phyloP scores from a whole-genome alignment of 345 rosid genomes.

The Odontarrhena argentea region DNA sequence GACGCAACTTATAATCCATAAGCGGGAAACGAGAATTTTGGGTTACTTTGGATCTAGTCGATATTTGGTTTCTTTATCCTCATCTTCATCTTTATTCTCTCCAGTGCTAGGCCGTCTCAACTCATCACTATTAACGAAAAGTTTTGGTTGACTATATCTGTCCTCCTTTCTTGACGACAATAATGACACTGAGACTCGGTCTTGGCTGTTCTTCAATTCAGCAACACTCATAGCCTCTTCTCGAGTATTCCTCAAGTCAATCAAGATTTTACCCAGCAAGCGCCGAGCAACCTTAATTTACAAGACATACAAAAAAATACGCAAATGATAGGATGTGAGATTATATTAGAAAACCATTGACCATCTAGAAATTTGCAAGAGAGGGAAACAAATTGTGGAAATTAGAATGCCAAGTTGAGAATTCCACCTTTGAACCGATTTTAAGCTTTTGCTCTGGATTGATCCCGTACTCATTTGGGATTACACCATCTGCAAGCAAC shows the following conservation, averaged over 20 bases:
- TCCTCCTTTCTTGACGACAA: conserved; percentile 57
- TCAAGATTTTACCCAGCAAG: conserved; percentile 90
- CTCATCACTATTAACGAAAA: conserved; percentile 60
- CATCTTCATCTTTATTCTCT: conserved; percentile 92
- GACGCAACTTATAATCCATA: not conserved
- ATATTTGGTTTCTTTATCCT: conserved; percentile 90
- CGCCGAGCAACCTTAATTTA: conserved; percentile 80
- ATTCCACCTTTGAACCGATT: conserved; percentile 88
- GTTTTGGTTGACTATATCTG: conserved; percentile 54
- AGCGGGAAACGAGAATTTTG: conserved; percentile 2
- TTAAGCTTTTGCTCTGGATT: conserved; percentile 94
- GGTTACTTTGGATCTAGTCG: conserved; percentile 91
- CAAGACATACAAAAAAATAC: not conserved
- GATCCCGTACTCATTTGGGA: conserved; percentile 96
- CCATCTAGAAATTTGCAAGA: not conserved
- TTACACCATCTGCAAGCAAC: conserved; percentile 98
- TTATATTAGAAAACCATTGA: conserved; percentile 2
- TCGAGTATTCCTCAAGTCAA: conserved; percentile 93
- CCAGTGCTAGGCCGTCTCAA: conserved; percentile 62
- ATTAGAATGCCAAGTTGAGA: conserved; percentile 16
- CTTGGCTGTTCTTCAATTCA: conserved; percentile 77
- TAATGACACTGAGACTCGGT: conserved; percentile 49
- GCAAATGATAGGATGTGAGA: conserved; percentile 7
- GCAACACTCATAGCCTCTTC: conserved; percentile 97
- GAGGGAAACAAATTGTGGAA: conserved; percentile 11